phyloP scores from a whole-genome alignment of 2,329 filamentous ascomycete species.

The Pochonia chlamydosporia region DNA sequence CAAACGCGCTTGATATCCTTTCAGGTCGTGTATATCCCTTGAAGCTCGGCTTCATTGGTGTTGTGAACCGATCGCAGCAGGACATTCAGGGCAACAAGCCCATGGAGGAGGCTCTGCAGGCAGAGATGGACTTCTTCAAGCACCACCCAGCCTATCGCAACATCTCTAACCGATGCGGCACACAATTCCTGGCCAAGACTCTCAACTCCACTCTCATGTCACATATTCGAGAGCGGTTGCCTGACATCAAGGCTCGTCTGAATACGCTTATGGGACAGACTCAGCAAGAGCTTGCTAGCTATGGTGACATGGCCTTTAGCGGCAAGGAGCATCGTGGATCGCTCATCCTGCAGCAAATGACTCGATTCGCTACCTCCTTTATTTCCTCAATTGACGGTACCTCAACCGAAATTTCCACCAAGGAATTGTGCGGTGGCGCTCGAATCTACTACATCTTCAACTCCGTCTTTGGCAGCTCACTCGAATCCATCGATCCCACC shows the following conservation, averaged over 20 bases:
- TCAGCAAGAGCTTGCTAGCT: slow-evolving; percentile 95
- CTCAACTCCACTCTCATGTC: slow-evolving; percentile 93
- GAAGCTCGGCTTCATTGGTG: slow-evolving; percentile 95
- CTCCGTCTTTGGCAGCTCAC: slow-evolving; percentile 92
- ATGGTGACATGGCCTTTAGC: slow-evolving; percentile 95
- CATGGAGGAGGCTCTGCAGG: slow-evolving; percentile 84
- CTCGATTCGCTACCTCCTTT: slow-evolving; percentile 93
- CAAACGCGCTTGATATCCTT: slow-evolving; percentile 95
- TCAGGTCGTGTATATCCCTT: slow-evolving; percentile 93
- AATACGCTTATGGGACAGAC: slow-evolving; percentile 99
- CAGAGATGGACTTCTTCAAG: slow-evolving; percentile 91
- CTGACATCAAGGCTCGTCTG: slow-evolving; percentile 94
- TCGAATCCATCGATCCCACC: slow-evolving; percentile 94
- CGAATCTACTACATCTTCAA: slow-evolving; percentile 99
- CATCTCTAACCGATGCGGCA: slow-evolving; percentile 89
- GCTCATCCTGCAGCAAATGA: slow-evolving; percentile 95
- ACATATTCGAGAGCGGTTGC: slow-evolving; percentile 90
- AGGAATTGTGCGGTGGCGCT: slow-evolving; percentile 90
- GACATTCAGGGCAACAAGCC: slow-evolving; percentile 95
- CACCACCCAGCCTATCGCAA: slow-evolving; percentile 97
- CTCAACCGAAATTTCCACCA: slow-evolving; percentile 96
- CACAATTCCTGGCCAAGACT: slow-evolving; percentile 88
- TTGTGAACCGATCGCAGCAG: slow-evolving; percentile 96
- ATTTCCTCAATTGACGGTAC: slow-evolving; percentile 98
- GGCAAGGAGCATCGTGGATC: slow-evolving; percentile 95